phyloP scores from a whole-genome alignment of 805 yeast species.

The Cyberlindnera mrakii region DNA sequence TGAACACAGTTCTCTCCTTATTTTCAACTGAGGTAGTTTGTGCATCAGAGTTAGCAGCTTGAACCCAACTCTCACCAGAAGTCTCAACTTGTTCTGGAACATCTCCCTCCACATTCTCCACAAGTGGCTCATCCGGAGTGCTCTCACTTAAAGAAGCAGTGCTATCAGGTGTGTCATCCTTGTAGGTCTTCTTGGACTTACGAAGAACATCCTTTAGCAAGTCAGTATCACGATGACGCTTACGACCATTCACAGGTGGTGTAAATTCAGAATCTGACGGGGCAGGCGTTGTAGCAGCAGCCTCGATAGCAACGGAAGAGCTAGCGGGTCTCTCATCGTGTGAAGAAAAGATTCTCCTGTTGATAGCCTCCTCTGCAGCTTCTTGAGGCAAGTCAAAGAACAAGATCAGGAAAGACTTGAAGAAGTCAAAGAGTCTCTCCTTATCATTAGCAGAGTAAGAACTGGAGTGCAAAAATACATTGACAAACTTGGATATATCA shows the following conservation, averaged over 20 bases:
- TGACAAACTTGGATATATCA: slow-evolving; percentile 67
- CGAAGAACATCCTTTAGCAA: slow-evolving; percentile 54
- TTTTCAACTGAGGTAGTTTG: slow-evolving; percentile 26
- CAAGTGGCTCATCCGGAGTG: slow-evolving; percentile 16
- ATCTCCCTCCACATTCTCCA: slow-evolving; percentile 24
- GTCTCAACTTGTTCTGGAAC: slow-evolving; percentile 17
- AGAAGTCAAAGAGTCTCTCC: slow-evolving; percentile 65
- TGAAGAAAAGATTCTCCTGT: slow-evolving; percentile 24
- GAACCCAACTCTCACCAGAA: slow-evolving; percentile 25
- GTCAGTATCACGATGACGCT: slow-evolving; percentile 42
- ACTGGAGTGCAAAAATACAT: slow-evolving; percentile 61
- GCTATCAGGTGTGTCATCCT: slow-evolving; percentile 25
- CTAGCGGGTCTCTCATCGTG: not conserved
- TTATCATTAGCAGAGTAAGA: slow-evolving; percentile 77
- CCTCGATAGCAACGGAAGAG: not conserved
- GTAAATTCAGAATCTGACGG: slow-evolving; percentile 14
- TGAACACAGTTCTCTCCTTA: slow-evolving; percentile 48
- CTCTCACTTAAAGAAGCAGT: slow-evolving; percentile 11
- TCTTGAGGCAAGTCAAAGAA: slow-evolving; percentile 61
- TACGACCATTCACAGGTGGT: slow-evolving; percentile 18
- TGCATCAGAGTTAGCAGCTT: slow-evolving; percentile 15
- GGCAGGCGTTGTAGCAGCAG: not conserved
- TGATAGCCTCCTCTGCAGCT: slow-evolving; percentile 36
- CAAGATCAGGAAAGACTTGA: slow-evolving; percentile 61
- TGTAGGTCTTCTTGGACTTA: slow-evolving; percentile 36